Conservation (phyloP, 2,329 filamentous ascomycete species). For the Diatrype stigma region DNA sequence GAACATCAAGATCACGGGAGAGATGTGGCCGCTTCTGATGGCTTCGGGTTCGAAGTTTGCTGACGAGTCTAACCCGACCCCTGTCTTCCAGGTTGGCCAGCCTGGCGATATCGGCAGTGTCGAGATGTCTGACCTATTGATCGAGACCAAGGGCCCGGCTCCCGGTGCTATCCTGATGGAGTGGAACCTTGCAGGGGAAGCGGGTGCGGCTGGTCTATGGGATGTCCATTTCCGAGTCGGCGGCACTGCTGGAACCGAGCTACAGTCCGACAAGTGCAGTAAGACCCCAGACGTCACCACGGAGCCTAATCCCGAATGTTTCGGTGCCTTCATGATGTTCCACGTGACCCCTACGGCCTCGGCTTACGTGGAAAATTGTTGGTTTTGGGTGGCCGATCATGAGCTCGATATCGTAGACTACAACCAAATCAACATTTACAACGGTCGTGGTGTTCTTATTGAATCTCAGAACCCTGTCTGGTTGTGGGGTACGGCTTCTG, state of each 20-base stretch:
- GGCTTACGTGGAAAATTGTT: constrained; percentile 82
- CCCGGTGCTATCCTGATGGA: constrained; percentile 87
- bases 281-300: constrained; percentile 67
- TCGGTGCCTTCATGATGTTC: constrained; percentile 68
- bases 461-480: constrained; percentile 75
- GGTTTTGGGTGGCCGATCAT: constrained; percentile 90
- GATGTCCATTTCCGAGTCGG: constrained; percentile 95
- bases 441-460: constrained; percentile 76
- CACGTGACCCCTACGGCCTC: constrained; percentile 60
- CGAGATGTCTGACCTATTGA: constrained; percentile 83
- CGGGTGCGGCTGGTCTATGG: constrained; percentile 79
- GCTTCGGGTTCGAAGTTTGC: constrained; percentile 70
- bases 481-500: constrained; percentile 73
- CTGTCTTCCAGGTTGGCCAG: constrained; percentile 82
- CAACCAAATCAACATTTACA: constrained; percentile 82
- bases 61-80: constrained; percentile 69
- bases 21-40: constrained; percentile 88
- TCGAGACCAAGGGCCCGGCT: constrained; percentile 77
- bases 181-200: constrained; percentile 74
- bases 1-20: constrained; percentile 82
- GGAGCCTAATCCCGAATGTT: constrained; percentile 61
- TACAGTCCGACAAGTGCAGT: constrained; percentile 74
- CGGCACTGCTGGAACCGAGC: constrained; percentile 75
- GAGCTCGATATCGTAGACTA: constrained; percentile 73
- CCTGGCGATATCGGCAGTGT: constrained; percentile 72